Conservation (phyloP, 2,329 filamentous ascomycete species). For the Shiraia sp. region DNA sequence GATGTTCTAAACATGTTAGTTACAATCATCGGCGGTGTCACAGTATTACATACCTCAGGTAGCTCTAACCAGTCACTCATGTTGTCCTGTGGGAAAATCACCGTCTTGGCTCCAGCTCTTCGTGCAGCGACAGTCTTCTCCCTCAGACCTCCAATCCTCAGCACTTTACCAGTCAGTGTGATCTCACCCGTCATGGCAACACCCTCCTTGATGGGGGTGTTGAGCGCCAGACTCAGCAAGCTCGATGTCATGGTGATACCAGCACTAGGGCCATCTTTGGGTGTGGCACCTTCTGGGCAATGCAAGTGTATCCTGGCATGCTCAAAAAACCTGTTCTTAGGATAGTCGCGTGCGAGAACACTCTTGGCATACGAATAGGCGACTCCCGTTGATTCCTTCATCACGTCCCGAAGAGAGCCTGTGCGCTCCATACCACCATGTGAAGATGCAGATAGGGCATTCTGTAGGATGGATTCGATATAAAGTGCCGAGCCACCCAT, state of each 20-base stretch:
- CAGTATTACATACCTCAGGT: conserved; percentile 74
- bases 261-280: conserved; percentile 79
- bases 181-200: conserved; percentile 98
- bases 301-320: conserved; percentile 94
- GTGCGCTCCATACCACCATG: conserved; percentile 85
- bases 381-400: conserved; percentile 96
- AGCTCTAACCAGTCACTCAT: conserved; percentile 96
- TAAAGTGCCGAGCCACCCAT: conserved; percentile 97
- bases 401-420: conserved; percentile 91
- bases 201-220: conserved; percentile 77
- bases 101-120: conserved; percentile 86
- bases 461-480: conserved; percentile 93
- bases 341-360: conserved; percentile 80
- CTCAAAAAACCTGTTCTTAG: conserved; percentile 93
- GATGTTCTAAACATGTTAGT: conserved; percentile 73
- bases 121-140: conserved; percentile 98
- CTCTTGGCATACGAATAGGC: conserved; percentile 96
- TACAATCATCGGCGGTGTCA: background rate
- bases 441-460: conserved; percentile 72
- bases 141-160: conserved; percentile 88
- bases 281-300: conserved; percentile 93
- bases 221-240: conserved; percentile 80
- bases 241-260: conserved; percentile 99
- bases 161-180: conserved; percentile 93
- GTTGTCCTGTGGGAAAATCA: conserved; percentile 95